Conservation (phyloP, 306 rosid species). For the Sphenostylis stenocarpa region DNA sequence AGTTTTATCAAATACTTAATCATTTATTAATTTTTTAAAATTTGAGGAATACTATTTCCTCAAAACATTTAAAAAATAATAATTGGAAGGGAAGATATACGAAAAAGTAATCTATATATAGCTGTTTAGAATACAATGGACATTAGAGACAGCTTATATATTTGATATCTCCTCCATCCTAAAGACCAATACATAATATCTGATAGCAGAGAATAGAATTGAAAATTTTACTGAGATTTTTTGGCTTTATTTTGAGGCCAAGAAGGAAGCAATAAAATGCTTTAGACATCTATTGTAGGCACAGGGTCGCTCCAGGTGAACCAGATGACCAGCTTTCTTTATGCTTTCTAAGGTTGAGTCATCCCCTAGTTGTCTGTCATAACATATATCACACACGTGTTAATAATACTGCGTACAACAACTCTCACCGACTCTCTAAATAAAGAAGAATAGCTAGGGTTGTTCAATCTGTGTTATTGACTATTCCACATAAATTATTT, state of each 20-base stretch:
- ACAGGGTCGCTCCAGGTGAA: conserved; percentile 77
- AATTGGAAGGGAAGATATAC: too few relatives aligned
- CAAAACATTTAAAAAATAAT: too few relatives aligned
- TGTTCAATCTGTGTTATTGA: too few relatives aligned
- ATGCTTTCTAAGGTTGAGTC: conserved; percentile 57
- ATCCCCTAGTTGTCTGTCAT: conserved; percentile 56
- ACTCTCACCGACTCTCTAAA: neutral
- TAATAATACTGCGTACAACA: neutral
- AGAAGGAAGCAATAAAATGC: conserved; percentile 30
- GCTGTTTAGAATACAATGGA: neutral
- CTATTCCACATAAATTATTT: too few relatives aligned
- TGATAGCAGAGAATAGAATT: neutral
- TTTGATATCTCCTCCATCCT: neutral
- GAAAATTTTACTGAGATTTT: neutral
- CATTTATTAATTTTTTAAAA: too few relatives aligned
- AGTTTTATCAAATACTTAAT: too few relatives aligned
- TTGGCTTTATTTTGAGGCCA: neutral
- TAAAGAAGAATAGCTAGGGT: neutral
- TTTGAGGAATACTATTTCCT: too few relatives aligned
- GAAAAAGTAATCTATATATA: neutral
- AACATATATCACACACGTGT: neutral
- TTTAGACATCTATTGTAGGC: conserved; percentile 46
- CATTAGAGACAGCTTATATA: neutral
- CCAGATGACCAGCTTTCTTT: conserved; percentile 77
- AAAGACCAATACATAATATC: neutral